Evolutionary conservation across 2,329 filamentous ascomycete genomes (phyloP).

Genomic region (Dactylellina sp.): DNA sequence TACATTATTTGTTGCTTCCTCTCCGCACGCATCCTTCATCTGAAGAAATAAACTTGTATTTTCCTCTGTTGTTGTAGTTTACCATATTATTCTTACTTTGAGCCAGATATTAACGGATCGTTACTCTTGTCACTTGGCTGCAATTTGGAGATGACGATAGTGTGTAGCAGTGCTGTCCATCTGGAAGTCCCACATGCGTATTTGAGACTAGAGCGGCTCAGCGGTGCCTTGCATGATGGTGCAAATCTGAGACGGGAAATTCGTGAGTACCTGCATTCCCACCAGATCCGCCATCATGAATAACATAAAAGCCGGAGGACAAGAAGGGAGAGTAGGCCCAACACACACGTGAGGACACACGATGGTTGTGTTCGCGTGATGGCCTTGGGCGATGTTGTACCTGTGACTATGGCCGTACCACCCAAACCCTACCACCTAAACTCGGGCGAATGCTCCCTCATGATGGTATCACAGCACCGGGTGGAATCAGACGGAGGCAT

Average conservation of each 20-base stretch:
- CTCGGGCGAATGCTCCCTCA: slow-evolving; percentile 30
- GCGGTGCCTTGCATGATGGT: no score
- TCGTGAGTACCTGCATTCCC: slow-evolving; percentile 13
- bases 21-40: no score
- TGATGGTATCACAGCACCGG: slow-evolving; percentile 51
- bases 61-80: no score
- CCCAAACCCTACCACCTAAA: no score
- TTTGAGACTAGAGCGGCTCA: slow-evolving; percentile 4
- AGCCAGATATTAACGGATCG: no score
- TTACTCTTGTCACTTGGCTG: no score
- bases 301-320: neutral
- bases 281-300: slow-evolving; percentile 1
- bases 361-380: slow-evolving; percentile 41
- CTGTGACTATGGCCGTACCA: slow-evolving; percentile 36
- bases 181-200: slow-evolving; percentile 37
- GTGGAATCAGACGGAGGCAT: slow-evolving; percentile 11
- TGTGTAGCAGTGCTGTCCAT: slow-evolving; percentile 13
- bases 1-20: no score
- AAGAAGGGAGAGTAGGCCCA: neutral
- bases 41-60: no score
- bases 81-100: no score
- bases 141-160: no score
- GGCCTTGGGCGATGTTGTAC: slow-evolving; percentile 15
- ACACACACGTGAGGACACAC: slow-evolving; percentile 15
- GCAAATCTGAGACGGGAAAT: neutral